Conservation (phyloP, 2,329 filamentous ascomycete genomes). For the Penicillium janthinellum region DNA sequence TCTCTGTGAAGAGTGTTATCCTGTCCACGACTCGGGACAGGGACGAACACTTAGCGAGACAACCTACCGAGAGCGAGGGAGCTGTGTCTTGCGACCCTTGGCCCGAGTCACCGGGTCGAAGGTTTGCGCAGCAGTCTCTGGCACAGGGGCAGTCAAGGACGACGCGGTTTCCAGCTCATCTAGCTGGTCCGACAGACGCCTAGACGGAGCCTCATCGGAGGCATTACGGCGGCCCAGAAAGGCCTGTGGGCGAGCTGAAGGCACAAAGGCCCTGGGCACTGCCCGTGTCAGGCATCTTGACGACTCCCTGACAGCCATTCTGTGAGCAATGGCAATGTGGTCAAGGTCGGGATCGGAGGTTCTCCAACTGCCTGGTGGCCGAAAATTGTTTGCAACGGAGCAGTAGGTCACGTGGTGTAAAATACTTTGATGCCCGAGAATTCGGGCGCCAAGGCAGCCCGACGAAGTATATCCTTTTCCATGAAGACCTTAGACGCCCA, state of each 20-base stretch:
- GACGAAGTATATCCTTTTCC: not conserved
- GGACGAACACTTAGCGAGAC: not conserved
- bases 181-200: conserved; percentile 34
- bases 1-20: not conserved
- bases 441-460: conserved; percentile 6
- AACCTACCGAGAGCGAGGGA: conserved; percentile 58
- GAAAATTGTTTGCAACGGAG: conserved; percentile 37
- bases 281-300: conserved; percentile 44
- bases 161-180: conserved; percentile 52
- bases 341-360: conserved; percentile 24
- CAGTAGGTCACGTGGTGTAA: conserved; percentile 19
- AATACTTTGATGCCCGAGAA: conserved; percentile 7
- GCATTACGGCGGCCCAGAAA: conserved; percentile 49
- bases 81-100: conserved; percentile 44
- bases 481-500: not conserved
- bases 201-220: conserved; percentile 45
- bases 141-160: conserved; percentile 45
- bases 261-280: conserved; percentile 38
- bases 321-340: conserved; percentile 18
- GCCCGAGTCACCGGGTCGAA: conserved; percentile 55
- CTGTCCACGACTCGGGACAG: not conserved
- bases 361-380: conserved; percentile 13
- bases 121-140: conserved; percentile 46
- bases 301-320: conserved; percentile 46
- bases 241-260: conserved; percentile 34